These are phyloP conservation scores for Cercospora zeae-maydis DNA, from an alignment of 2,329 filamentous ascomycete species.

Conservation along the genomic window DNA sequence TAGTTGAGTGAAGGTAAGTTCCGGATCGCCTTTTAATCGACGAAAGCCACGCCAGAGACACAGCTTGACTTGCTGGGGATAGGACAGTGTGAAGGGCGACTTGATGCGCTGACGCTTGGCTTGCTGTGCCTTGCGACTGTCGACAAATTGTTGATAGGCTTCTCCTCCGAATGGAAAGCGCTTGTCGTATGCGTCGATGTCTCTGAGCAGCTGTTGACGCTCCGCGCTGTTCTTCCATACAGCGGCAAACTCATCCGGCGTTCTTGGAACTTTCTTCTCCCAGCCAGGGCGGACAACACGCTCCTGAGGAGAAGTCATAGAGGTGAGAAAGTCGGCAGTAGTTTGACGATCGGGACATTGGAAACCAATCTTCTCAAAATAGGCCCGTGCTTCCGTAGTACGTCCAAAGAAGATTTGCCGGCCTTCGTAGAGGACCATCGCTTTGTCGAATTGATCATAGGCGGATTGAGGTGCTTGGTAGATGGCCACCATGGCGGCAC, in stretches of 20 bases:
- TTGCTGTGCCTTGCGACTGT: conserved; percentile 47
- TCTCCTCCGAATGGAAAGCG: conserved; percentile 47
- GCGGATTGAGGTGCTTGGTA: conserved; percentile 68
- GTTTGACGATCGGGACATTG: conserved; percentile 68
- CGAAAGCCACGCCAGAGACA: conserved; percentile 79
- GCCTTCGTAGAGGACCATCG: conserved; percentile 63
- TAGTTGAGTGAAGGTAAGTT: conserved; percentile 64
- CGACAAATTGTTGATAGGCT: conserved; percentile 44
- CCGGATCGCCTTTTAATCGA: conserved; percentile 72
- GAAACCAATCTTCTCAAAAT: conserved; percentile 70
- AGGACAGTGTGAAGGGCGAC: conserved; percentile 82
- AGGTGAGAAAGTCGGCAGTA: conserved; percentile 73
- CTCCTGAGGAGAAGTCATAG: conserved; percentile 58
- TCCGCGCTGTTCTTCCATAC: conserved; percentile 55
- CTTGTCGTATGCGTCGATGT: conserved; percentile 48
- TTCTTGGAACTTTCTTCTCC: conserved; percentile 47
- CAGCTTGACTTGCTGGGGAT: conserved; percentile 68
- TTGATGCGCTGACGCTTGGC: conserved; percentile 54
- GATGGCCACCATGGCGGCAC: conserved; percentile 67
- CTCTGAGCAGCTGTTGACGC: conserved; percentile 42
- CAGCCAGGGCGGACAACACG: conserved; percentile 45
- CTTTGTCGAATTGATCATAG: conserved; percentile 69
- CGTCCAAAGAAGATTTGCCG: conserved; percentile 70
- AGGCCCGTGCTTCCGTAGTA: conserved; percentile 60
- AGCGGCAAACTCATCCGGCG: conserved; percentile 49